These are phyloP conservation scores for Sesbania bispinosa DNA, from an alignment of 306 rosid species.

Conservation along the genomic window DNA sequence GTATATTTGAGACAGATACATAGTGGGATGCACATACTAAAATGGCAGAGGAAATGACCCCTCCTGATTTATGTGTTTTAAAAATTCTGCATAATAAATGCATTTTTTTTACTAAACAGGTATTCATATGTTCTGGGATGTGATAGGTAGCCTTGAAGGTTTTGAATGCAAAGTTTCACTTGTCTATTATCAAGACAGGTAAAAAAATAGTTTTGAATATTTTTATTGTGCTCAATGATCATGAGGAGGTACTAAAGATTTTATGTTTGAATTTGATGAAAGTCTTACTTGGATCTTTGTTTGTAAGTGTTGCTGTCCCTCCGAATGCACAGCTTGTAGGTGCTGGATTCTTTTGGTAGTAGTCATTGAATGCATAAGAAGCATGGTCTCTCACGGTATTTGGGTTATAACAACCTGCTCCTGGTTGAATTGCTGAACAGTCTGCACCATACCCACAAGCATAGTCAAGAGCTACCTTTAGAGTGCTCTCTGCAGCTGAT, in stretches of 20 bases:
- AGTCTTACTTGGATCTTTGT: constrained; percentile 86
- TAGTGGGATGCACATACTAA: too few relatives aligned
- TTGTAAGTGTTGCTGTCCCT: constrained; percentile 71
- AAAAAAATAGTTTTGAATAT: too few relatives aligned
- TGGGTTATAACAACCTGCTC: constrained; percentile 78
- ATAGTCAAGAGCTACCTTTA: constrained; percentile 92
- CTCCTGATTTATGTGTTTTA: too few relatives aligned
- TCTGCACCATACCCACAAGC: constrained; percentile 99
- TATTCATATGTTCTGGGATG: too few relatives aligned
- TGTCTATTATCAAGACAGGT: too few relatives aligned
- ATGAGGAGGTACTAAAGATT: neutral
- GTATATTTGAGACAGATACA: neutral
- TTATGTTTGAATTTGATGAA: neutral
- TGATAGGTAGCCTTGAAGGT: too few relatives aligned
- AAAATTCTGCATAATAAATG: too few relatives aligned
- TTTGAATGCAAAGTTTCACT: too few relatives aligned
- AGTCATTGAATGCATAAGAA: constrained; percentile 89
- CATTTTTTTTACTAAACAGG: too few relatives aligned
- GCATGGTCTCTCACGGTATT: constrained; percentile 76
- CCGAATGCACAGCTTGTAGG: constrained; percentile 94
- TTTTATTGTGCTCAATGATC: neutral
- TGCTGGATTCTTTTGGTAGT: constrained; percentile 85
- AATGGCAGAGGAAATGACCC: too few relatives aligned
- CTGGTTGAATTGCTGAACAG: constrained; percentile 71
- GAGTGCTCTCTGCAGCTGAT: constrained; percentile 67